Evolutionary conservation across 179 eudicot species (phyloP), one percentile per base, ranked within the genome.

Genomic region (Carnegiea gigantea): DNA sequence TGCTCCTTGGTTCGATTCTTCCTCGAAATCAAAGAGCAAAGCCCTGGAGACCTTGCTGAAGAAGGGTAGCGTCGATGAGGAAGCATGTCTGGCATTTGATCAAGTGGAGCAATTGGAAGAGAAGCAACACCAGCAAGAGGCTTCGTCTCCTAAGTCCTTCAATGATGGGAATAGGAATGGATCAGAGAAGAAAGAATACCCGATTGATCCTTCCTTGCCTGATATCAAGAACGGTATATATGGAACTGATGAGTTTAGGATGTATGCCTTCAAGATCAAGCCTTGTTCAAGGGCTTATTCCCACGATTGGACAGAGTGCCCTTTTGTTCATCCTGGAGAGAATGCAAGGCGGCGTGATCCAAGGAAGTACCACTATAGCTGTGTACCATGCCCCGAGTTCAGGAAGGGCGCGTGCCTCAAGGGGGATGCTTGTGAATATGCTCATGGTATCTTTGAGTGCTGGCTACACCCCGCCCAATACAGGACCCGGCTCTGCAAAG

Each of bases 231-330:
- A 86, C 26, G 98, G 97, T 33, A 85, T 95, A 23, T 95, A 92
- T 76, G 92, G 92, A 21, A 90, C 97, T 0, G 98, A 93, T 83
- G 98, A 95, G 84, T 95, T 95, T 77, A 86, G 98, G 83, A 95
- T 95, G 98, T 95, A 82, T 78, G 82, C 86, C 30, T 95, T 95
- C 84, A 95, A 95, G 89, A 90, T 93, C 24, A 92, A 91, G 92
- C 98, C 98, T 44, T 95, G 98, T 70, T 95, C 98, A 6, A 87
- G 98, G 87, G 98, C 97, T 18, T 95, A 95, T 82, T 91, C 98
- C 24, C 98, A 95, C 68, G 98, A 95, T 85, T 95, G 98, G 98
- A 95, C 98, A 0, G 98, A 95, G 89, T 95, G 98, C 77, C 98
- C 98, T 0, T 95, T 95, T 80, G 98, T 87, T 53, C 98, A 95